phyloP scores from a whole-genome alignment of 1,284 basidiomycete genomes.

The Cutaneotrichosporon sp. region DNA sequence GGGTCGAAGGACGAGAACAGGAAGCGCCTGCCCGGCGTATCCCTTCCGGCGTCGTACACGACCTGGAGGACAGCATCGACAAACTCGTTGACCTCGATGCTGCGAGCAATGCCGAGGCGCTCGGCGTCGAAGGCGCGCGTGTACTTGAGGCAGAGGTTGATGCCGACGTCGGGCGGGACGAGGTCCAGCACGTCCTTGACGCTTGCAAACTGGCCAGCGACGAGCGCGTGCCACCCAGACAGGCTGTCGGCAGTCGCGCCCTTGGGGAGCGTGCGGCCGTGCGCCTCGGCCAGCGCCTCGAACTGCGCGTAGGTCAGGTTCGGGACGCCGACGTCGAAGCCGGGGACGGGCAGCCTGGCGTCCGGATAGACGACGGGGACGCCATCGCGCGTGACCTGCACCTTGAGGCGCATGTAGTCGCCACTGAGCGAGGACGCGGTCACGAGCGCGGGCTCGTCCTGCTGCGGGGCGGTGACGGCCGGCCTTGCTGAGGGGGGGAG shows the following conservation, averaged over 20 bases:
- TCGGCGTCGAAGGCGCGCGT: slow-evolving; percentile 57
- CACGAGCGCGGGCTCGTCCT: slow-evolving; percentile 47
- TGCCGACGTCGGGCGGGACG: slow-evolving; percentile 69
- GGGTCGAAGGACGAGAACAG: slow-evolving; percentile 87
- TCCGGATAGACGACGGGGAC: slow-evolving; percentile 79
- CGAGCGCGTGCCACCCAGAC: slow-evolving; percentile 62
- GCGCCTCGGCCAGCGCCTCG: slow-evolving; percentile 62
- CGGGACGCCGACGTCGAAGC: slow-evolving; percentile 75
- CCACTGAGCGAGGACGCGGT: slow-evolving; percentile 65
- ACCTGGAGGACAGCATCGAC: slow-evolving; percentile 79
- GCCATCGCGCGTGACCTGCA: slow-evolving; percentile 90
- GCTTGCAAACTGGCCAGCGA: slow-evolving; percentile 66
- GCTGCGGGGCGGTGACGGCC: slow-evolving; percentile 26
- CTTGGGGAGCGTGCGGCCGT: slow-evolving; percentile 56
- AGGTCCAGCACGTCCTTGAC: slow-evolving; percentile 73
- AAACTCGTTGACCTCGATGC: slow-evolving; percentile 71
- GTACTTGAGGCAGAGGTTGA: slow-evolving; percentile 79
- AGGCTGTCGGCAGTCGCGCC: slow-evolving; percentile 44
- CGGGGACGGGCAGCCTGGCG: slow-evolving; percentile 69
- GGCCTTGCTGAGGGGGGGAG: slow-evolving; percentile 43
- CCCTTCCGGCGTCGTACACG: slow-evolving; percentile 67
- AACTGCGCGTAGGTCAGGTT: slow-evolving; percentile 84
- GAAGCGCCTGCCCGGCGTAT: slow-evolving; percentile 62
- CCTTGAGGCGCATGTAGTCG: slow-evolving; percentile 77
- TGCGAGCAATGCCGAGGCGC: slow-evolving; percentile 57